Conservation (phyloP, 371 early-diverging fungal genomes). For the Lichtheimia corymbifera region DNA sequence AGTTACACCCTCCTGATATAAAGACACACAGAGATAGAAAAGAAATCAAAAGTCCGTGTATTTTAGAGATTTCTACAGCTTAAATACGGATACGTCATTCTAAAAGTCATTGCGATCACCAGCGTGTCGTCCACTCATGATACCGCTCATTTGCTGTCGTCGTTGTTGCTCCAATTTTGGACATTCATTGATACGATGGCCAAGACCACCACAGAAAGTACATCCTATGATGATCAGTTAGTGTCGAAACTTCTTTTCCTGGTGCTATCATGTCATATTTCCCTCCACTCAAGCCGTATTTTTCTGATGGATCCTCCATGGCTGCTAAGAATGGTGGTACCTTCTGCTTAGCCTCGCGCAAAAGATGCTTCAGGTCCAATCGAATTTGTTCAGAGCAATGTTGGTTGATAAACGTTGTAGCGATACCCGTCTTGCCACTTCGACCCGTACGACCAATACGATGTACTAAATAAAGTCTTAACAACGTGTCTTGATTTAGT, state of each 20-base stretch:
- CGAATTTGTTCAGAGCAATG: constrained; percentile 85
- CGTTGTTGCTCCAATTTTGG: constrained; percentile 81
- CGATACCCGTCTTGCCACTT: constrained; percentile 93
- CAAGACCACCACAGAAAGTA: constrained; percentile 93
- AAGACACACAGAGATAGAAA: background rate
- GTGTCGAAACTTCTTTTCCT: background rate
- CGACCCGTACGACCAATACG: constrained; percentile 75
- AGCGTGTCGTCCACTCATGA: constrained; percentile 36
- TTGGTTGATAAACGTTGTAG: constrained; percentile 95
- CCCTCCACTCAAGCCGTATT: constrained; percentile 69
- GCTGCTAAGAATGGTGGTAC: constrained; percentile 88
- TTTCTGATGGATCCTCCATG: constrained; percentile 87
- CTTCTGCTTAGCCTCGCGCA: constrained; percentile 91
- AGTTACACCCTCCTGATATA: too few species aligned
- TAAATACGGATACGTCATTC: constrained; percentile 8
- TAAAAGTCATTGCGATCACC: constrained; percentile 46
- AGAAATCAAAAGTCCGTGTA: constrained; percentile 1
- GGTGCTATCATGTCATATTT: constrained; percentile 1
- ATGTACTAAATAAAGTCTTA: constrained; percentile 12
- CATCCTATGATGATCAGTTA: constrained; percentile 66
- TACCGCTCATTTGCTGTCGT: constrained; percentile 57
- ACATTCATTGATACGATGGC: constrained; percentile 92
- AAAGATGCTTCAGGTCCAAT: constrained; percentile 89
- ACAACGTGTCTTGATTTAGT: constrained; percentile 5
- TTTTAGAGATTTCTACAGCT: background rate